Conservation (phyloP, 192 early-diverging fungal species). For the Spizellomyces punctatus region DNA sequence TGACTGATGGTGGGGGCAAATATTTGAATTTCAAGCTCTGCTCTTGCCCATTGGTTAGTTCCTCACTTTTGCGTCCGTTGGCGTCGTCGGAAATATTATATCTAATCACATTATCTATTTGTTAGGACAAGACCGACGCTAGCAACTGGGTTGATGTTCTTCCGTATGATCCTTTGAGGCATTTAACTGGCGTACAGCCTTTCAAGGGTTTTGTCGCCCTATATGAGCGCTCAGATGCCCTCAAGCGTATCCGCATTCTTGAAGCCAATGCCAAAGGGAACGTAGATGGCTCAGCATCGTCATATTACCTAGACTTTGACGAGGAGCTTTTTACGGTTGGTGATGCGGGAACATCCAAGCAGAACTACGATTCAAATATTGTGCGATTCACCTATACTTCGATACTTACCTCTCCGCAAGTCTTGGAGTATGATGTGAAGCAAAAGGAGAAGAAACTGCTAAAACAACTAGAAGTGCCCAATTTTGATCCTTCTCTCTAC, state of each 20-base stretch:
- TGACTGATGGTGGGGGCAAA: slow-evolving; percentile 47
- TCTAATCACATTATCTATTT: background rate
- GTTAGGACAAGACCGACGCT: slow-evolving; percentile 17
- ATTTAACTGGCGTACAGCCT: slow-evolving; percentile 3
- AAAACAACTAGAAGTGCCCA: slow-evolving; percentile 34
- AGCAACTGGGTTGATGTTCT: slow-evolving; percentile 43
- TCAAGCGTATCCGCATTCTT: slow-evolving; percentile 26
- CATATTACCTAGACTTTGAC: slow-evolving; percentile 33
- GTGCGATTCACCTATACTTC: slow-evolving; percentile 42
- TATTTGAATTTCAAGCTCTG: slow-evolving; percentile 47
- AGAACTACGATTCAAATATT: slow-evolving; percentile 37
- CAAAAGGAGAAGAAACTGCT: slow-evolving; percentile 21
- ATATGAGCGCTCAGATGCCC: slow-evolving; percentile 33
- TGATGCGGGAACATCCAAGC: slow-evolving; percentile 12
- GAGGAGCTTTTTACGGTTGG: slow-evolving; percentile 37
- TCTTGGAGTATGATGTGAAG: slow-evolving; percentile 35
- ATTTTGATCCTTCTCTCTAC: slow-evolving; percentile 35
- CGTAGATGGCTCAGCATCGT: background rate
- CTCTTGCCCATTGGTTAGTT: slow-evolving; percentile 24
- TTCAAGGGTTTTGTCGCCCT: slow-evolving; percentile 14
- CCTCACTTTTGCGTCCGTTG: no score
- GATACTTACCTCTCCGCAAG: slow-evolving; percentile 34
- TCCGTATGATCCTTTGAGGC: slow-evolving; percentile 43
- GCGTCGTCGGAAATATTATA: background rate
- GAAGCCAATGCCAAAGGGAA: background rate